Evolutionary conservation across 2,329 filamentous ascomycete genomes (phyloP).

Genomic region (Aspergillus sojae): DNA sequence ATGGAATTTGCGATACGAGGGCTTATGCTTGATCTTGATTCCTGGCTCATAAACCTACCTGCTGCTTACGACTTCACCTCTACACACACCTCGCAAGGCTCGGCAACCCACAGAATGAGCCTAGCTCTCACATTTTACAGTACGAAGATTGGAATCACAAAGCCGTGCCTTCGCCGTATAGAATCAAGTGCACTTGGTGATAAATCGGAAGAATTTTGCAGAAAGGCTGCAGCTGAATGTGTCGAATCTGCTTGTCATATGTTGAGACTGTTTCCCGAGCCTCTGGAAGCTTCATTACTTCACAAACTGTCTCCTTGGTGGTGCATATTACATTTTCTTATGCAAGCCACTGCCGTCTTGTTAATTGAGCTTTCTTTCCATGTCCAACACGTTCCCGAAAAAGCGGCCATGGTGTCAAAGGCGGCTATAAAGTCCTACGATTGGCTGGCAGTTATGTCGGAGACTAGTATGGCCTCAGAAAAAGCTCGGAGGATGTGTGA

Average conservation of each 20-base stretch:
- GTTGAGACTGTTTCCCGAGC: constrained; percentile 44
- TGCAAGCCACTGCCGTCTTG: constrained; percentile 47
- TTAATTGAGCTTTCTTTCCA: constrained; percentile 48
- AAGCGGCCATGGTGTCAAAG: constrained; percentile 38
- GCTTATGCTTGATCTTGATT: constrained; percentile 41
- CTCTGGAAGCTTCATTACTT: constrained; percentile 39
- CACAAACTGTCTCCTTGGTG: constrained; percentile 48
- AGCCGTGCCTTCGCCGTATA: constrained; percentile 46
- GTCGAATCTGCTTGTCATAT: constrained; percentile 47
- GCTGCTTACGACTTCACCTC: constrained; percentile 44
- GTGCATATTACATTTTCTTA: constrained; percentile 48
- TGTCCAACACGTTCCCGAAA: constrained; percentile 47
- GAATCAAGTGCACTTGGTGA: constrained; percentile 37
- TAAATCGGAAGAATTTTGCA: constrained; percentile 41
- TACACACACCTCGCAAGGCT: constrained; percentile 38
- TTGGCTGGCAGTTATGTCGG: constrained; percentile 37
- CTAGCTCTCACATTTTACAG: constrained; percentile 49
- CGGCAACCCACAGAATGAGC: constrained; percentile 39
- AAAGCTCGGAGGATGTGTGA: constrained; percentile 42
- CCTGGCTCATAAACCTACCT: constrained; percentile 45
- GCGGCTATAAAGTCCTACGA: constrained; percentile 39
- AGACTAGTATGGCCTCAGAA: constrained; percentile 32
- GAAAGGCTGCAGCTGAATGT: constrained; percentile 42
- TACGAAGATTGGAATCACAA: constrained; percentile 45
- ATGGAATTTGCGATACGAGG: constrained; percentile 42